Percentiles rank a stretch among this genome's conserved stretches.
These are phyloP conservation scores for Odontarrhena argentea DNA, from an alignment of 345 rosid species.

Conservation along the genomic window DNA sequence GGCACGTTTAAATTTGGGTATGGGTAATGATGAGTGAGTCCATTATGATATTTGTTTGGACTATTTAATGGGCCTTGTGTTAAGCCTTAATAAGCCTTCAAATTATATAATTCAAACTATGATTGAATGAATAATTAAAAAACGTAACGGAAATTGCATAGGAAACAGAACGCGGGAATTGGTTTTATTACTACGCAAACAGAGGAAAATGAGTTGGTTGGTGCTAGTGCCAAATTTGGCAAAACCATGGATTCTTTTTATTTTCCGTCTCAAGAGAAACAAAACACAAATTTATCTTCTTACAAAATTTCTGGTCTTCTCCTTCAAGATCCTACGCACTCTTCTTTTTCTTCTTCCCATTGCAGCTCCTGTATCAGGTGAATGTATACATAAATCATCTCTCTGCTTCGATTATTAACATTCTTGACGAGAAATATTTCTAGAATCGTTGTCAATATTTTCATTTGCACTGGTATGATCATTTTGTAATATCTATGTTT, in stretches of 20 bases:
- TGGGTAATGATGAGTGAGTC: too few species aligned
- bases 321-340: constrained; percentile 2
- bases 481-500: background rate
- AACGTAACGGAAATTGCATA: constrained; percentile 15
- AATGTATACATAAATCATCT: background rate
- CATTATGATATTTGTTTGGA: too few species aligned
- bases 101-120: background rate
- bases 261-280: constrained; percentile 18
- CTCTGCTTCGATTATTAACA: background rate
- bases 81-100: background rate
- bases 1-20: too few species aligned
- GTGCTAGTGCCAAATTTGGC: constrained; percentile 38
- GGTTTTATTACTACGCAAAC: background rate
- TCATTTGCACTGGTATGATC: background rate
- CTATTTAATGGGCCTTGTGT: too few species aligned
- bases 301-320: background rate
- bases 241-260: constrained; percentile 20
- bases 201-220: constrained; percentile 38
- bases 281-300: background rate
- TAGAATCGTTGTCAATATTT: background rate
- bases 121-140: background rate
- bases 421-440: background rate
- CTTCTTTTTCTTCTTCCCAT: constrained; percentile 14
- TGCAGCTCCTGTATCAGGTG: constrained; percentile 32
- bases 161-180: constrained; percentile 41